These are phyloP conservation scores for Picocystis sp. DNA, from an alignment of 163 green algal species.

Conservation along the genomic window DNA sequence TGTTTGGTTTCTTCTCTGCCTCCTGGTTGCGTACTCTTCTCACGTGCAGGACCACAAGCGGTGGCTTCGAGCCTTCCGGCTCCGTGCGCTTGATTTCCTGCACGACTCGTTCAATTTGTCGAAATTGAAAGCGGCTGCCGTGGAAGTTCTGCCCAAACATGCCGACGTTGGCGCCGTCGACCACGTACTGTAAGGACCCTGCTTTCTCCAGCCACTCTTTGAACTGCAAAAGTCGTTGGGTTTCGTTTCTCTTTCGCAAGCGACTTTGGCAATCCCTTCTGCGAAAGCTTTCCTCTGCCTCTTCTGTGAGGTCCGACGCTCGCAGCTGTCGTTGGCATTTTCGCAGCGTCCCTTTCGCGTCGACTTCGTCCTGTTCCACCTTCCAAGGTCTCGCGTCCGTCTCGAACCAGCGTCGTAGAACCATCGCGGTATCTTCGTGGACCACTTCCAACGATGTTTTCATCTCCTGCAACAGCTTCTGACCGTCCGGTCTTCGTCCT, in stretches of 20 bases:
- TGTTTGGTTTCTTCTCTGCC: background rate
- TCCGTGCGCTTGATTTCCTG: constrained; percentile 11
- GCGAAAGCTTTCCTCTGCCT: constrained; percentile 37
- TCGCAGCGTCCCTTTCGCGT: constrained; percentile 9
- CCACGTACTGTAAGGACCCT: constrained; percentile 55
- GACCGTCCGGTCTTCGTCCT: constrained; percentile 3
- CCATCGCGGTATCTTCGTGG: constrained; percentile 35
- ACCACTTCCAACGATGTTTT: constrained; percentile 19
- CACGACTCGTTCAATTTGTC: constrained; percentile 49
- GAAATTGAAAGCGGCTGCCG: constrained; percentile 50
- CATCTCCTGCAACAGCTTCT: constrained; percentile 4
- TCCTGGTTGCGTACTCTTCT: background rate
- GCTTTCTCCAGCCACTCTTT: constrained; percentile 31
- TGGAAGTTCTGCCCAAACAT: constrained; percentile 71
- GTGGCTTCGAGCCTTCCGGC: background rate
- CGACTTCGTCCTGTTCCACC: constrained; percentile 13
- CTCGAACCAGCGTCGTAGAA: constrained; percentile 19
- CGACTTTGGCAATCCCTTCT: constrained; percentile 18
- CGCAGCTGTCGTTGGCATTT: constrained; percentile 8
- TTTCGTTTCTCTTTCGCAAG: constrained; percentile 15
- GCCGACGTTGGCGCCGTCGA: constrained; percentile 90
- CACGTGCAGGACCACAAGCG: constrained; percentile 24
- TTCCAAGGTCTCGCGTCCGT: constrained; percentile 10
- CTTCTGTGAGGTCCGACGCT: constrained; percentile 27
- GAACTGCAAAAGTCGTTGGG: constrained; percentile 23